Conservation (phyloP, 2,329 filamentous ascomycete genomes). For the Ascochyta clinopodiicola region DNA sequence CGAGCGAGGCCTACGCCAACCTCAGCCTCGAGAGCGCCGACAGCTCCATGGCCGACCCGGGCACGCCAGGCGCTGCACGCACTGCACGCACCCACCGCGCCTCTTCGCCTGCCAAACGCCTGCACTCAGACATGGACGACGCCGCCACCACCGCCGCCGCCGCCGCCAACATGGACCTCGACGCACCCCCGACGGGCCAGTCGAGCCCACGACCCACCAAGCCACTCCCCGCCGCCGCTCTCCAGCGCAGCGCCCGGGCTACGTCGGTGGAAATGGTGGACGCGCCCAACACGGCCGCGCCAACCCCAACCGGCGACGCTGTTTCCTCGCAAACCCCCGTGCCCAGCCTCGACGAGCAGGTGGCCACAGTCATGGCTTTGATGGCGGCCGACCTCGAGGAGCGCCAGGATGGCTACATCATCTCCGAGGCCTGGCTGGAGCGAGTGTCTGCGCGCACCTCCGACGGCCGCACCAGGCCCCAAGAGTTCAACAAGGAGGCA, state of each 20-base stretch:
- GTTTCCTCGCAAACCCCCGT: conserved; percentile 19
- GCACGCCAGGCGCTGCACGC: conserved; percentile 13
- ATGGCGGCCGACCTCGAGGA: conserved; percentile 66
- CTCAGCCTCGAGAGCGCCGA: conserved; percentile 57
- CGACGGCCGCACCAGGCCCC: conserved; percentile 48
- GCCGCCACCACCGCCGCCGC: conserved; percentile 36
- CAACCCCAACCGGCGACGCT: conserved; percentile 27
- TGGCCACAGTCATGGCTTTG: conserved; percentile 72
- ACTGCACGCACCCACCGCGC: conserved; percentile 44
- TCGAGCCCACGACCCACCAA: conserved; percentile 38
- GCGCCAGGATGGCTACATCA: conserved; percentile 76
- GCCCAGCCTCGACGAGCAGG: conserved; percentile 67
- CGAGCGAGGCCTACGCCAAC: conserved; percentile 61
- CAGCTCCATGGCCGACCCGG: conserved; percentile 31
- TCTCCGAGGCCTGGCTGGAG: conserved; percentile 81
- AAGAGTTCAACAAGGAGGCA: conserved; percentile 65
- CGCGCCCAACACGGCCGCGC: conserved; percentile 32
- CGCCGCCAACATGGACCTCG: conserved; percentile 46
- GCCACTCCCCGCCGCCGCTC: conserved; percentile 24
- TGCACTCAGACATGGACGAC: conserved; percentile 62
- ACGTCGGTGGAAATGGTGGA: conserved; percentile 55
- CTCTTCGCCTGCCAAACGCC: conserved; percentile 62
- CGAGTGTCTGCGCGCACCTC: conserved; percentile 45
- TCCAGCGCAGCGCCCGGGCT: conserved; percentile 41
- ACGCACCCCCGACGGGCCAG: conserved; percentile 24